A percentile compares a stretch with the other conserved stretches of the same genome.
Conservation (phyloP, 225 moss, liverwort and hornwort genomes). For the Pseudisothecium myosuroides region DNA sequence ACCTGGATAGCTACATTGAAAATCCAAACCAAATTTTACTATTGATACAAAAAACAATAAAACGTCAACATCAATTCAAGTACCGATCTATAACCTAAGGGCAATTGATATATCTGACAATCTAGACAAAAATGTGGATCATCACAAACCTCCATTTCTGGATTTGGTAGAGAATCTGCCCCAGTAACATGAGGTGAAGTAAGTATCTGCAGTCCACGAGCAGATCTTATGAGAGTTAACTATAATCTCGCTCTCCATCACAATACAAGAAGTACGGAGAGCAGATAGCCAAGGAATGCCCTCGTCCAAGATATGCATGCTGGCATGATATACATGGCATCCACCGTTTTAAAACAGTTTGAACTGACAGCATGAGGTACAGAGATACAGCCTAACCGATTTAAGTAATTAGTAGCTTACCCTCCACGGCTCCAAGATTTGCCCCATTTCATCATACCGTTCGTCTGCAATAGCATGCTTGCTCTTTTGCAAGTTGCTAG, state of each 20-base stretch:
- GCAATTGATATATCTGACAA: background rate
- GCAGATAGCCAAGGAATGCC: background rate
- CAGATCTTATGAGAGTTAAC: background rate
- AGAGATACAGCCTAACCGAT: background rate
- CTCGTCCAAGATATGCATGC: background rate
- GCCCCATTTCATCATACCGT: conserved; percentile 76
- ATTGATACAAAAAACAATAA: background rate
- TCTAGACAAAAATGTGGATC: background rate
- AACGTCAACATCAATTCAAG: background rate
- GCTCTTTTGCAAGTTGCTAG: conserved; percentile 15
- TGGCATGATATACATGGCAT: background rate
- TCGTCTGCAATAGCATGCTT: conserved; percentile 55
- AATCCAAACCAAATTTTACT: background rate
- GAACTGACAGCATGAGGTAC: background rate
- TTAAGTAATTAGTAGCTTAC: conserved; percentile 3
- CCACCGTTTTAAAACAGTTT: background rate
- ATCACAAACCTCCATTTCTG: conserved; percentile 50
- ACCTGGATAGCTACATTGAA: background rate
- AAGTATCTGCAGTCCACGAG: conserved; percentile 46
- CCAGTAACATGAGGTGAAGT: conserved; percentile 80
- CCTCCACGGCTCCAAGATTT: conserved; percentile 79
- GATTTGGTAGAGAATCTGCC: conserved; percentile 53
- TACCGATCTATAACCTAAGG: background rate
- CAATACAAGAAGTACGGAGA: background rate
- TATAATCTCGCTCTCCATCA: background rate